Evolutionary conservation across 495 filamentous ascomycete genomes (phyloP), one percentile per base, ranked within the genome.

Genomic region (Cercophora newfieldiana): DNA sequence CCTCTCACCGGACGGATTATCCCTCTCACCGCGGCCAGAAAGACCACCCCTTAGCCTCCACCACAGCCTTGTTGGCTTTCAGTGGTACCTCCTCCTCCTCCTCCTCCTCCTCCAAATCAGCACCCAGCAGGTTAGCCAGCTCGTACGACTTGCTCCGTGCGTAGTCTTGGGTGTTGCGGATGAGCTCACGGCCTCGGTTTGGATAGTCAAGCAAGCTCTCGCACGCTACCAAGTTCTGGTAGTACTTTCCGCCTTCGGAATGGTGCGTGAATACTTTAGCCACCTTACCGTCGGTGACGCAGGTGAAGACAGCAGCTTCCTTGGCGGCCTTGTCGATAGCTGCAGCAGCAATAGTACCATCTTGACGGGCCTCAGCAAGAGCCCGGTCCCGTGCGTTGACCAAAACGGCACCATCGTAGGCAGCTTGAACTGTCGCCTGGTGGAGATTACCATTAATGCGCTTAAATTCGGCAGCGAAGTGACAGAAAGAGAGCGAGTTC

Each of bases 391-490:
- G 47, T 54, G 60, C 48, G 60, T 63, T 29, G 60, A 63, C 60
- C 48, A 63, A 31, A n/a, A 31, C 48, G 60, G 60, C 60, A 37
- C 60, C 60, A 26, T 63, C 28, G 18, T 63, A 63, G 26, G 60
- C 60, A 22, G 60, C 60, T 33, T 63, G 48, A 28, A 30, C 14
- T 30, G 49, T 54, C 8, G 60, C 47, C n/a, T 63, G 60, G 47
- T 31, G 60, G 26, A 63, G 29, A 63, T 63, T 58, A n/a, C 47
- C 48, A 37, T 63, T 48, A 4, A 4, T 33, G 2, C n/a, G 47
- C 28, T 54, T 62, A 44, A 62, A 53, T 62, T 62, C 59, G 44
- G 47, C 47, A 28, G 59, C 48, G 24, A 62, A 62, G 59, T 62
- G 59, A 37, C 25, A 50, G 59, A 62, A 51, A 53, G 59, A n/a